Evolutionary conservation across 345 rosid genomes (phyloP).

Genomic region (Heritiera fomes): DNA sequence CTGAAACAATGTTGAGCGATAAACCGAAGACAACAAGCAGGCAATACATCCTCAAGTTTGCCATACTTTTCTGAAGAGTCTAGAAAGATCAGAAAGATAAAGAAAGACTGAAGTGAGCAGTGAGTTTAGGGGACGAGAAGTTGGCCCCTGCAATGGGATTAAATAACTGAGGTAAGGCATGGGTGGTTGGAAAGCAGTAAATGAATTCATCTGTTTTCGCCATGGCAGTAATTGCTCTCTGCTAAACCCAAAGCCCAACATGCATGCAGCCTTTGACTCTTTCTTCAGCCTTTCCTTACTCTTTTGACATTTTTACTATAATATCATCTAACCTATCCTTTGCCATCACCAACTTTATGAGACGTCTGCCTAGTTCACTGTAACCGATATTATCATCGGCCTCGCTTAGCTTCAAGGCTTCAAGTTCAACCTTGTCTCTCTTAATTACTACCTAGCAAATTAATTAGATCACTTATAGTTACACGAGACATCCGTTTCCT

Average conservation of each 20-base stretch:
- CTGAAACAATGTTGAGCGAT: constrained; percentile 8
- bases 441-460: no score
- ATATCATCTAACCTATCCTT: neutral
- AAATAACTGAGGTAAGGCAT: neutral
- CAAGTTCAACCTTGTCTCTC: no score
- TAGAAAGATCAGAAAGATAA: neutral
- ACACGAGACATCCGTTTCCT: no score
- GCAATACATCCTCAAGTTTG: constrained; percentile 25
- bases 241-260: neutral
- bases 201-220: constrained; percentile 50
- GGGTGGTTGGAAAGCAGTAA: constrained; percentile 46
- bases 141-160: neutral
- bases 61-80: constrained; percentile 2
- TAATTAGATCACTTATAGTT: no score
- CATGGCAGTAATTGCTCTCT: constrained; percentile 24
- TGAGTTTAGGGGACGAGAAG: neutral
- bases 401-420: no score
- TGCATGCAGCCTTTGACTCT: neutral
- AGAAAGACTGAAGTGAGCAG: neutral
- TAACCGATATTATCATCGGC: neutral
- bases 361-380: neutral
- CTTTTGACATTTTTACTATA: constrained; percentile 13
- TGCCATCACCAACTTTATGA: neutral
- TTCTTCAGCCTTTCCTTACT: neutral
- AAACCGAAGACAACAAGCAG: neutral